Conservation (phyloP, 2,329 filamentous ascomycete species). For the Penicillium sp. region DNA sequence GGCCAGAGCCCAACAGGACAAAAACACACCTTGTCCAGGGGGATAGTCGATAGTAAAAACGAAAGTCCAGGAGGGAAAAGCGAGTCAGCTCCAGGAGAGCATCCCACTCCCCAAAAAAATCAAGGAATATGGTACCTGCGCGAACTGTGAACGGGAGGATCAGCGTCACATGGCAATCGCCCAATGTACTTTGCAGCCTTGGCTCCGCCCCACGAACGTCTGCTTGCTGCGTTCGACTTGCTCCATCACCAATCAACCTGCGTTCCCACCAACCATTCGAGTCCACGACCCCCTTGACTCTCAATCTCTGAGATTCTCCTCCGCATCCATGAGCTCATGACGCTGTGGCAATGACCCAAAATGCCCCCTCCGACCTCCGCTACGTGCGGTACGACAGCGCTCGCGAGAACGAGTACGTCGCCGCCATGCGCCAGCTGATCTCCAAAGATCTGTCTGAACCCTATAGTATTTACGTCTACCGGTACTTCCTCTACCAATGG, state of each 20-base stretch:
- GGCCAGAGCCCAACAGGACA: background rate
- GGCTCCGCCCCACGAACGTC: constrained; percentile 17
- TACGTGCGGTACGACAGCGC: constrained; percentile 66
- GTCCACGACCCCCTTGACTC: background rate
- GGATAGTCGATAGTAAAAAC: background rate
- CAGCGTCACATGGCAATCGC: constrained; percentile 36
- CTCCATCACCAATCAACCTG: constrained; percentile 11
- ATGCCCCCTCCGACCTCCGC: constrained; percentile 55
- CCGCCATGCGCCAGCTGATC: constrained; percentile 88
- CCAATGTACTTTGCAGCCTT: constrained; percentile 9
- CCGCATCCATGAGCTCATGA: constrained; percentile 24
- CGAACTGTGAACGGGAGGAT: constrained; percentile 25
- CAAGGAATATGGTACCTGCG: constrained; percentile 20
- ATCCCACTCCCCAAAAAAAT: background rate
- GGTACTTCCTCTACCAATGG: constrained; percentile 98
- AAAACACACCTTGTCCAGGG: background rate
- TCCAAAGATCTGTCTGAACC: constrained; percentile 96
- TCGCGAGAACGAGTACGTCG: constrained; percentile 72
- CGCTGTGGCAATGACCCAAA: constrained; percentile 38
- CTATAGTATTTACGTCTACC: constrained; percentile 98
- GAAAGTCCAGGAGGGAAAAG: constrained; percentile 16
- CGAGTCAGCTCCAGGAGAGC: constrained; percentile 9
- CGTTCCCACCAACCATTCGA: constrained; percentile 9
- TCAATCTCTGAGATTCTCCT: background rate
- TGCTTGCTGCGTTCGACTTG: background rate